These are phyloP conservation scores for Vicia villosa DNA, from an alignment of 306 rosid genomes.

Conservation along the genomic window DNA sequence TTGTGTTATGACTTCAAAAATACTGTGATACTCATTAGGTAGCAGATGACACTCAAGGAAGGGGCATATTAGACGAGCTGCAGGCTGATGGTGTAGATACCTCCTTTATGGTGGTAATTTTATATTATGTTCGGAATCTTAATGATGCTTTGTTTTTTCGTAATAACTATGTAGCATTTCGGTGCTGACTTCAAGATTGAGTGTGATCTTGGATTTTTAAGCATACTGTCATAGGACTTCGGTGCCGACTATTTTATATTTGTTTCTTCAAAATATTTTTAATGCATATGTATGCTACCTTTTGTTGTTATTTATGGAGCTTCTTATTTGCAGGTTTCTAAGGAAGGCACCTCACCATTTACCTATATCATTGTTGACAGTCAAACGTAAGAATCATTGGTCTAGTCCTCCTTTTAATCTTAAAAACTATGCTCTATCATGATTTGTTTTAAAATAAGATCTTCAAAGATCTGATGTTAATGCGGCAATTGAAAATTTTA, in stretches of 20 bases:
- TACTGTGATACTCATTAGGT: conserved; percentile 42
- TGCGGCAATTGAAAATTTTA: conserved; percentile 22
- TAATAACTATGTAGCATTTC: background rate
- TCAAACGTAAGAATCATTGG: conserved; percentile 57
- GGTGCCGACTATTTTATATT: background rate
- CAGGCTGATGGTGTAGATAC: conserved; percentile 75
- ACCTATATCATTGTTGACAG: conserved; percentile 78
- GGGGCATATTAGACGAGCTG: conserved; percentile 61
- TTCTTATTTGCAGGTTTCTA: conserved; percentile 56
- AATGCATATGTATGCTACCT: background rate
- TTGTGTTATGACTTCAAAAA: conserved; percentile 4
- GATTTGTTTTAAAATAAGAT: background rate
- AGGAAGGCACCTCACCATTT: conserved; percentile 79
- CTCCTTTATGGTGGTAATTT: conserved; percentile 61
- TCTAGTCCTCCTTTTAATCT: conserved; percentile 8
- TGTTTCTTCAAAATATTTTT: background rate
- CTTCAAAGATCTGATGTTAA: conserved; percentile 2
- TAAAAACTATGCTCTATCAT: conserved; percentile 5
- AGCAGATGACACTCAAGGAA: conserved; percentile 81
- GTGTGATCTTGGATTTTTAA: conserved; percentile 8
- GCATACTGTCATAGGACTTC: background rate
- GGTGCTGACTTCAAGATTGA: background rate
- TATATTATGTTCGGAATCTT: conserved; percentile 31
- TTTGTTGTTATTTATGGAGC: background rate
- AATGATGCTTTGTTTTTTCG: background rate